Evolutionary conservation across 257 asterid genomes (phyloP), one percentile per base, ranked within the genome.

Genomic region (Paraleonurus japonicus): DNA sequence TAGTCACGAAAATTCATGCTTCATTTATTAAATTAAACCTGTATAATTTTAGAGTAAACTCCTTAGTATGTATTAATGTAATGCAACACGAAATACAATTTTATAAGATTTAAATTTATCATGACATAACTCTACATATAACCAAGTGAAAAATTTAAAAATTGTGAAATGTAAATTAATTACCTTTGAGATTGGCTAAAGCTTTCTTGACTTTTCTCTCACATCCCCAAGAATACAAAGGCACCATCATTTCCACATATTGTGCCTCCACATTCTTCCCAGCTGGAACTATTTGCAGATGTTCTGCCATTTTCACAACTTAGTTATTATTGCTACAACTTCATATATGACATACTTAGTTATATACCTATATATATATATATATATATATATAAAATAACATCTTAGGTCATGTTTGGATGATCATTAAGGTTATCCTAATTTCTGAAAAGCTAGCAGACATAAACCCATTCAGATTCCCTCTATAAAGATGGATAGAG

Each of bases 231-330:
- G 98, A 92, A 73, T 90, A 92, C 37, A 92, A 83, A 62, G 96
- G 98, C 41, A 88, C 97, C 93, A 84, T 88, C 97, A 92, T 86
- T 69, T 92, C 98, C 61, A 92, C 98, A 47, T 80, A 87, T 53
- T 92, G 98, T 60, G 98, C 95, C 70, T 88, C 97, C 53, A 92
- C 92, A 64, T 76, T 86, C 71, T 84, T 90, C 45, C 54, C 71
- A 0, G 80, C 92, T 15, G 76, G 81, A 71, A 90, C 88, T 65
- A 88, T 87, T 74, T 90, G 92, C 65, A 83, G 28, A 71, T 84
- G 28, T 73, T 84, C 59, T 10, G 75, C 85, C 95, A 87, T 85
- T 69, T 11, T 69, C 39, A 32, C 50, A 22, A 41, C 54, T 22
- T 45, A 3, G 6, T 47, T 9, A 7, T 69, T 23, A 22, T 19